Percentiles rank a stretch among this genome's conserved stretches.
Conservation (phyloP, 306 rosid species). For the Dryas drummondii region DNA sequence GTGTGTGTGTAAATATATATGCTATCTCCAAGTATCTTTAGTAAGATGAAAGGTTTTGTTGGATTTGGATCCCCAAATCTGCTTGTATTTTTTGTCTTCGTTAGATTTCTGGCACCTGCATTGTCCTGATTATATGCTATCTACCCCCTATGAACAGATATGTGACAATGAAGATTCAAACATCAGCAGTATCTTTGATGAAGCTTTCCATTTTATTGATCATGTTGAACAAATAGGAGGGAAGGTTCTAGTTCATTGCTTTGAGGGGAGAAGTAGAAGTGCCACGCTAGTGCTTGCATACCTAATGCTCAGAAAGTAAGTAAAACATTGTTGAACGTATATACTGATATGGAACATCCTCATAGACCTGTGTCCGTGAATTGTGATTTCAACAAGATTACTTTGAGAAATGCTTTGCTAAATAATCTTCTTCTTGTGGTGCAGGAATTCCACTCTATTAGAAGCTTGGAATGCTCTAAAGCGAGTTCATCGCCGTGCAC, state of each 20-base stretch:
- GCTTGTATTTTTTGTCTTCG: background rate
- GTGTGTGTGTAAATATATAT: too few species aligned
- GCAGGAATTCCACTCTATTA: constrained; percentile 62
- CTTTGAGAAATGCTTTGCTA: constrained; percentile 7
- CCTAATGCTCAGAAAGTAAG: constrained; percentile 93
- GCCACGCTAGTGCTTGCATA: constrained; percentile 86
- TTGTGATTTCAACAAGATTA: background rate
- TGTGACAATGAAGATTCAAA: constrained; percentile 67
- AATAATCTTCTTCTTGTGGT: constrained; percentile 25
- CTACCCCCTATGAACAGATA: constrained; percentile 47
- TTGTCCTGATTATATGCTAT: constrained; percentile 14
- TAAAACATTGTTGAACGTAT: constrained; percentile 8
- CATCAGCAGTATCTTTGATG: constrained; percentile 77
- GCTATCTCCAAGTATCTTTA: too few species aligned
- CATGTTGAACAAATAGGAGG: constrained; percentile 67
- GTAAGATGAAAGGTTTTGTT: too few species aligned
- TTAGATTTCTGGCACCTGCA: background rate
- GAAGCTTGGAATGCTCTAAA: constrained; percentile 85
- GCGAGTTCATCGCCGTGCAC: constrained; percentile 84
- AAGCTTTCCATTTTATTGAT: constrained; percentile 69
- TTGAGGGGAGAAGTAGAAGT: constrained; percentile 97
- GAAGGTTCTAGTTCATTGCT: constrained; percentile 87
- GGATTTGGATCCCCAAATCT: background rate
- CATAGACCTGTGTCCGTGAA: background rate
- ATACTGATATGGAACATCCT: background rate